These are phyloP conservation scores for Primulina huaijiensis DNA, from an alignment of 257 asterid species.

Conservation along the genomic window DNA sequence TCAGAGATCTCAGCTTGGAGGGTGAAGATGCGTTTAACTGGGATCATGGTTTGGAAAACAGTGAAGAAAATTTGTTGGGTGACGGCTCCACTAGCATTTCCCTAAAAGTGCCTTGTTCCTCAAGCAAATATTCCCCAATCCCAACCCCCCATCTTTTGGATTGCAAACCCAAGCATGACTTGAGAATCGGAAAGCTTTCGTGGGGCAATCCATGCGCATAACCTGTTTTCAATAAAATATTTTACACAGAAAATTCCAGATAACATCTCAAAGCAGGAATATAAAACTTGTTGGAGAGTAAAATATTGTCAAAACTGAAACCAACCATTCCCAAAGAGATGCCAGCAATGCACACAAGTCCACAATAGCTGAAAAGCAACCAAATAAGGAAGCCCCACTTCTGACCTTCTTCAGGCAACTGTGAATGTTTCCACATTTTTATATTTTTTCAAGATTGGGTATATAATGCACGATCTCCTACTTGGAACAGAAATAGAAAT, in stretches of 20 bases:
- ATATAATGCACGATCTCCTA: constrained; percentile 5
- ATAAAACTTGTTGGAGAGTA: neutral
- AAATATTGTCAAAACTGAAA: constrained; percentile 19
- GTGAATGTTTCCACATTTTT: constrained; percentile 28
- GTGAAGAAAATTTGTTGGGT: no score
- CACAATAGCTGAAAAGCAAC: constrained; percentile 95
- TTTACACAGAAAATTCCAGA: neutral
- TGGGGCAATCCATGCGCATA: neutral
- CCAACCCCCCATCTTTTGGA: no score
- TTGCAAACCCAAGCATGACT: neutral
- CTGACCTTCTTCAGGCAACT: constrained; percentile 97
- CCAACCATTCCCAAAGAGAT: constrained; percentile 79
- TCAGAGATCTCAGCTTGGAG: no score
- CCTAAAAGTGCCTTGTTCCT: no score
- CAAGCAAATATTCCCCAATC: no score
- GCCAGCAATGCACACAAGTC: constrained; percentile 82
- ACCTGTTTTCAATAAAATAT: neutral
- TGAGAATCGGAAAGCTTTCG: neutral
- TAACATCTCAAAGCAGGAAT: neutral
- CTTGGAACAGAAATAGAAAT: constrained; percentile 4
- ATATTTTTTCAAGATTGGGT: constrained; percentile 24
- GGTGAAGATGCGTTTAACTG: no score
- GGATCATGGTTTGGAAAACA: no score
- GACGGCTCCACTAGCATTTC: no score
- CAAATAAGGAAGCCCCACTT: constrained; percentile 98